Base-by-base conservation (phyloP, 805 yeast species). In the Metschnikowia shivogae region DNA sequence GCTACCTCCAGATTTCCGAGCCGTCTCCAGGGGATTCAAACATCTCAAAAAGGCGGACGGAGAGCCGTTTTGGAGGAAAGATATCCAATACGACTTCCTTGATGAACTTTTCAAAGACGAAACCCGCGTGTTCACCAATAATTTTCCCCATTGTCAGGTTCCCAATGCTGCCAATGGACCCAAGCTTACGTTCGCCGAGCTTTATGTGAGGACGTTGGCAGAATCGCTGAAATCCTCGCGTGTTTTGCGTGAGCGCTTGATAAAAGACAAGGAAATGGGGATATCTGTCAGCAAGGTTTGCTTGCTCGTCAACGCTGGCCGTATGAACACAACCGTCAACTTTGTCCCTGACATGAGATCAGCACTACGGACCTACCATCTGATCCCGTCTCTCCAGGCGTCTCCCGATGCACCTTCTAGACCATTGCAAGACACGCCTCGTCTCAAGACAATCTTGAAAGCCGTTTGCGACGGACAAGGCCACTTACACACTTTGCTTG, bases 331-430 rank as follows among this genome's bases (percentile, higher is more conserved):
- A 2, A 92, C 98, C 2, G 83, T 92, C 42, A 92, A 92, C 65
- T 86, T 92, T 60, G 96, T 89, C 45, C 88, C 95, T 19, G 97
- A 89, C 59, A 92, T 92, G 98, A 84, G 89, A 55, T 88, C 96
- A 0, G 92, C 89, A 53, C 73, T 92, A 50, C 75, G 99, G 58
- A 90, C 97, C 0, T 92, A 86, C 61, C 97, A 92, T 65, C 86
- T 96, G 10, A 88, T 92, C 29, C 99, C 99, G 0, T 81, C 89
- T 9, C 70, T 92, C 35, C 97, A 92, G 61, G 81, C 84, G 3
- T 80, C 78, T 46, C 74, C 84, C 13, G 77, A 73, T 43, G 74
- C 64, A 28, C 54, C 72, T 37, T 57, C 68, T 12, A 88, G 86
- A 60, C 93, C 89, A 46, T 71, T 92, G 33, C 98, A 92, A 65